These are phyloP conservation scores for Phaseolus lunatus DNA, from an alignment of 306 rosid species.

Conservation along the genomic window DNA sequence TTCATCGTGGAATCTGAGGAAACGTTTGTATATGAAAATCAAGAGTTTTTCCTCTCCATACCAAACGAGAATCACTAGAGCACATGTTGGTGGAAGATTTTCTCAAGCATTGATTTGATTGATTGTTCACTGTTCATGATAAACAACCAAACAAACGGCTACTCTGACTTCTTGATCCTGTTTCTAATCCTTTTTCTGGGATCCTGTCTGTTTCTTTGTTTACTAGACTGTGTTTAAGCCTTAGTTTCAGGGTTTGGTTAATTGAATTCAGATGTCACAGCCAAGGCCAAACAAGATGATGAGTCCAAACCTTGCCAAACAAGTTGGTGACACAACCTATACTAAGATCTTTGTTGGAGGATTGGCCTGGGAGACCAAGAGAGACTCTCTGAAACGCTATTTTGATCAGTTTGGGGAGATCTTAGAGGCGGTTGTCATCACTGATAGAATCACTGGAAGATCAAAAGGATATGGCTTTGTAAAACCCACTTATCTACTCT, in stretches of 20 bases:
- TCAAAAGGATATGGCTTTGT: slow-evolving; percentile 78
- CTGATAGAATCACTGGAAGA: slow-evolving; percentile 59
- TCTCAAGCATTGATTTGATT: slow-evolving; percentile 43
- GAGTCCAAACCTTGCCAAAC: slow-evolving; percentile 48
- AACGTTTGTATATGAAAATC: slow-evolving; percentile 42
- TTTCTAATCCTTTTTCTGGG: slow-evolving; percentile 31
- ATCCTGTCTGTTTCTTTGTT: slow-evolving; percentile 3
- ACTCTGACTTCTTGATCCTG: slow-evolving; percentile 44
- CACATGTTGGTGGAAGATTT: slow-evolving; percentile 45
- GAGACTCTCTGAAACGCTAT: slow-evolving; percentile 52
- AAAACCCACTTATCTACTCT: slow-evolving; percentile 28
- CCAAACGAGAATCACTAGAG: slow-evolving; percentile 49
- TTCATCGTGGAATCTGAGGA: slow-evolving; percentile 66
- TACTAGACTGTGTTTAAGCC: slow-evolving; percentile 7
- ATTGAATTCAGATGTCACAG: slow-evolving; percentile 46
- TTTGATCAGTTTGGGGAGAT: slow-evolving; percentile 73
- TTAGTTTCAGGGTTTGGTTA: slow-evolving; percentile 16
- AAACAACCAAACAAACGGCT: slow-evolving; percentile 49
- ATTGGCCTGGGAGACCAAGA: slow-evolving; percentile 64
- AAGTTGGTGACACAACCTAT: slow-evolving; percentile 53
- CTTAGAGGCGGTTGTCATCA: slow-evolving; percentile 65
- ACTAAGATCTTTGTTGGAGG: slow-evolving; percentile 74
- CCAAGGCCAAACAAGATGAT: slow-evolving; percentile 53
- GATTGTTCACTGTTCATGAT: slow-evolving; percentile 27
- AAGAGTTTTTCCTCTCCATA: slow-evolving; percentile 38